Base-by-base conservation (phyloP, 2,329 filamentous ascomycete genomes). In the Podosphaera fusca region DNA sequence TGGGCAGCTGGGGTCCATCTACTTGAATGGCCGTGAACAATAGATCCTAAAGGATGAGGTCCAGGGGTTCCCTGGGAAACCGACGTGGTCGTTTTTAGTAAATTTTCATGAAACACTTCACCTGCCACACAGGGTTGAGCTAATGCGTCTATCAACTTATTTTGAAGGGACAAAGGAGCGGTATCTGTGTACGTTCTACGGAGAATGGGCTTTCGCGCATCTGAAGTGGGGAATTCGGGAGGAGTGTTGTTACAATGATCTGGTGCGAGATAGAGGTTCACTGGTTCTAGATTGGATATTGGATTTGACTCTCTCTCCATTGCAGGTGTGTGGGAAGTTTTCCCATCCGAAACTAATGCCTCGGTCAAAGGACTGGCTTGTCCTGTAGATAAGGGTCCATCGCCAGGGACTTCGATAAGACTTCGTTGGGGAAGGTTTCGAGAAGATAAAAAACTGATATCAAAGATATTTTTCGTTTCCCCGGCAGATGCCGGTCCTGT, bases 131-230 rank as follows among this genome's bases (percentile, higher is more conserved):
- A 95, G 14, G 90, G 89, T 67, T 89, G 83, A 31, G 87, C 82
- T 69, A 95, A 75, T 55, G 84, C 83, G 65, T 96, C 89, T 64
- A 90, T 79, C 51, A 95, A 79, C 70, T 84, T 90, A 64, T 84
- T 82, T 69, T 94, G 86, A 61, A 94, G 72, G 21, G 81, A 81
- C 34, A 85, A 75, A 21, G 85, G 78, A 56, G 79, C 78, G 30
- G 85, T 79, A 68, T 96, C 90, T 14, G 90, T 96, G 70, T 85
- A 84, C 21, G 90, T 94, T 65, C 90, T 80, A 70, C 89, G 94
- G 60, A 95, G 70, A 59, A 77, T 85, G 56, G 80, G 77, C 57
- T 81, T 80, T 61, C 80, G 74, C 57, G 79, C 78, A 14, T 70
- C 60, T 34, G 80, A 78, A 21, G 79, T 75, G 2, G 75, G 74